Evolutionary conservation across 176 grass and related monocot genomes (phyloP).

Genomic region (Alopecurus myosuroides): DNA sequence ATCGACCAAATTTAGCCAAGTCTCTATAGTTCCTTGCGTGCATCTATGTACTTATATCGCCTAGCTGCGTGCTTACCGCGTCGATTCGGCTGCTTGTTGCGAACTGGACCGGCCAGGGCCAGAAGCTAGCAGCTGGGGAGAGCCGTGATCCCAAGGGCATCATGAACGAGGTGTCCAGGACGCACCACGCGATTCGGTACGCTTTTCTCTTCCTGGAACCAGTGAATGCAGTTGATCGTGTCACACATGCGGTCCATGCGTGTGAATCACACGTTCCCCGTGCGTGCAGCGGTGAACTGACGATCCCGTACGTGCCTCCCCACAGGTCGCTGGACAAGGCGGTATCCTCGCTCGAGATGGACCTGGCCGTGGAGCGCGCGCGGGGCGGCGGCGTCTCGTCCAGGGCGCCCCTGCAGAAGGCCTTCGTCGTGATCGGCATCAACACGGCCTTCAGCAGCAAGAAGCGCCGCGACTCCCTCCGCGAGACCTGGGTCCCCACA

Average conservation of each 20-base stretch:
- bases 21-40: neutral
- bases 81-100: too few species aligned
- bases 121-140: slow-evolving; percentile 45
- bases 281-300: neutral
- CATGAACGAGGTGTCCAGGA: slow-evolving; percentile 64
- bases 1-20: neutral
- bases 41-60: too few species aligned
- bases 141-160: slow-evolving; percentile 36
- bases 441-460: slow-evolving; percentile 85
- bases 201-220: neutral
- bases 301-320: neutral
- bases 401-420: slow-evolving; percentile 54
- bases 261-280: neutral
- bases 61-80: too few species aligned
- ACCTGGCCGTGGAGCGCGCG: slow-evolving; percentile 54
- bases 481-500: slow-evolving; percentile 80
- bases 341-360: slow-evolving; percentile 70
- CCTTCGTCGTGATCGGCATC: slow-evolving; percentile 80
- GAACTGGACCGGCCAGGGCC: slow-evolving; percentile 23
- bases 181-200: slow-evolving; percentile 73
- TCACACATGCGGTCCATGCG: too few species aligned
- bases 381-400: slow-evolving; percentile 3
- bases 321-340: slow-evolving; percentile 68
- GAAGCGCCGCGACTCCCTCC: slow-evolving; percentile 76
- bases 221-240: neutral